A percentile compares a stretch with the other conserved stretches of the same genome.
Conservation (phyloP, 305 asterid species). For the Fraxinus floribunda region DNA sequence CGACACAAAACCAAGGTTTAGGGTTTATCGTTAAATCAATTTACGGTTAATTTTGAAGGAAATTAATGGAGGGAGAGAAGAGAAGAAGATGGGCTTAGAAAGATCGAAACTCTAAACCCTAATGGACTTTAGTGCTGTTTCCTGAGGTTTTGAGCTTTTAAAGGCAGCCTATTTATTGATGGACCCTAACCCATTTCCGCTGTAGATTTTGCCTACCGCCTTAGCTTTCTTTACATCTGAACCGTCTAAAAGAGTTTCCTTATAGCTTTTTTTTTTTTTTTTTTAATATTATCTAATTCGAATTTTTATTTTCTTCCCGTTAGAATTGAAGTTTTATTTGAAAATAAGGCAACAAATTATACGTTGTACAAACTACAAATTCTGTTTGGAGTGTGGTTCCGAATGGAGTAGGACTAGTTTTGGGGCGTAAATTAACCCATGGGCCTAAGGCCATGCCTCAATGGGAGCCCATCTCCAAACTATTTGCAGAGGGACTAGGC, state of each 20-base stretch:
- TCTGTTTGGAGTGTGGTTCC: neutral
- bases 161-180: slow-evolving; percentile 36
- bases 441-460: neutral
- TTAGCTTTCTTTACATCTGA: neutral
- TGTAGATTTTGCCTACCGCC: neutral
- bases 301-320: neutral
- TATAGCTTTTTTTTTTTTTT: neutral
- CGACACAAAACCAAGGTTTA: slow-evolving; percentile 25
- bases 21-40: slow-evolving; percentile 32
- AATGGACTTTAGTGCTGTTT: slow-evolving; percentile 27
- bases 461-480: neutral
- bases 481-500: neutral
- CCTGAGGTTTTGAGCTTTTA: neutral
- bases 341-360: no score
- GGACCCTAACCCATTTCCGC: neutral
- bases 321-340: no score
- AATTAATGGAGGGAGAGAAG: slow-evolving; percentile 2
- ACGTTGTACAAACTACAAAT: neutral
- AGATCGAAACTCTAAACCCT: slow-evolving; percentile 27
- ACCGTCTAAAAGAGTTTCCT: neutral
- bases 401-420: neutral
- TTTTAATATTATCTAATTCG: neutral
- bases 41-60: slow-evolving; percentile 7
- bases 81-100: slow-evolving; percentile 34
- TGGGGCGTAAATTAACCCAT: neutral